Percentiles rank a stretch among this genome's conserved stretches.
These are phyloP conservation scores for Emmonsiellopsis sp. DNA, from an alignment of 2,329 filamentous ascomycete species.

Conservation along the genomic window DNA sequence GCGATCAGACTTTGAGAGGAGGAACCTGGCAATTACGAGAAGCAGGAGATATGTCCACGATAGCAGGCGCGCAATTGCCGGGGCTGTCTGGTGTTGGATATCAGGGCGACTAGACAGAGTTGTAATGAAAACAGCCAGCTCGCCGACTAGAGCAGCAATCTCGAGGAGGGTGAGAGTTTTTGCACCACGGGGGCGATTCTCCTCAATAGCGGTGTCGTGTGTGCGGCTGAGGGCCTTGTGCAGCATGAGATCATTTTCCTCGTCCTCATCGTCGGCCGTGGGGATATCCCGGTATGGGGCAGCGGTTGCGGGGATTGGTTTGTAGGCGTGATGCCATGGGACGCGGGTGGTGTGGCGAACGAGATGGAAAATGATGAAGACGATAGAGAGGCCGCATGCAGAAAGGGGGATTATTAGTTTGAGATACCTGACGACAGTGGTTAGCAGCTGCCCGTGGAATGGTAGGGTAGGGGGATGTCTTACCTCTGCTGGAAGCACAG, in stretches of 20 bases:
- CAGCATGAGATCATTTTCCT: constrained; percentile 43
- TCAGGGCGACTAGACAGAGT: constrained; percentile 54
- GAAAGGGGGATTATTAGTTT: constrained; percentile 70
- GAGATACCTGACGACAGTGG: constrained; percentile 54
- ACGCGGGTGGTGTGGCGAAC: constrained; percentile 45
- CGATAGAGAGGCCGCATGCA: constrained; percentile 60
- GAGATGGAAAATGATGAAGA: constrained; percentile 54
- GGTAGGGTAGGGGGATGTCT: constrained; percentile 14
- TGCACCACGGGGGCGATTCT: constrained; percentile 69
- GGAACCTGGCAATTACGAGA: constrained; percentile 62
- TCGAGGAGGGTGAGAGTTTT: constrained; percentile 63
- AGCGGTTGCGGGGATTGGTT: constrained; percentile 27
- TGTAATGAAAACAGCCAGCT: constrained; percentile 60
- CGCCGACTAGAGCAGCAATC: constrained; percentile 61
- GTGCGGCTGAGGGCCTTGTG: constrained; percentile 44
- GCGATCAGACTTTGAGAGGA: constrained; percentile 51
- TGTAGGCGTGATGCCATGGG: constrained; percentile 50
- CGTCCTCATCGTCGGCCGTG: constrained; percentile 42
- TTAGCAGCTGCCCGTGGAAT: neutral
- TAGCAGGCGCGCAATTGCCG: constrained; percentile 57
- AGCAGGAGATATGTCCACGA: constrained; percentile 75
- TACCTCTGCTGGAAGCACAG: constrained; percentile 51
- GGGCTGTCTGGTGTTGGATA: constrained; percentile 48
- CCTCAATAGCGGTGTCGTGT: constrained; percentile 45
- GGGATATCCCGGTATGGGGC: constrained; percentile 46